A percentile compares a stretch with the other conserved stretches of the same genome.
Evolutionary conservation across 106 monocot species (phyloP).

Genomic region (Phalaenopsis aphrodite): DNA sequence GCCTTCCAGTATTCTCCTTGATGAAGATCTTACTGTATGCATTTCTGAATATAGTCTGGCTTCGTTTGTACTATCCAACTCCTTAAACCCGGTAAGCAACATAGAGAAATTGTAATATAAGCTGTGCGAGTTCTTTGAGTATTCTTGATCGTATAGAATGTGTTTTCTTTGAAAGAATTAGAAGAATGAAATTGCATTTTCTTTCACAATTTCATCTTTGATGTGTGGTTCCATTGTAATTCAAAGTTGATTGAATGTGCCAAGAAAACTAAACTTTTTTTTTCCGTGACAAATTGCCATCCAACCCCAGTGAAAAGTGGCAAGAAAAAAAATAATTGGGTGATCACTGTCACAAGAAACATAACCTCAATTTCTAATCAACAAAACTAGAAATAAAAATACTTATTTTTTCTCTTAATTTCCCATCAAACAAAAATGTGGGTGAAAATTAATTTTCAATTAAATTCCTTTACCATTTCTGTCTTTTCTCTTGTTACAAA

Average conservation of each 20-base stretch:
- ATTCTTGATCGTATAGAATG: not conserved
- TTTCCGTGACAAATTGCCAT: not conserved
- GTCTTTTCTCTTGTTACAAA: not conserved
- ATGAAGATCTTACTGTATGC: constrained; percentile 47
- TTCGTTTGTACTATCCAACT: constrained; percentile 30
- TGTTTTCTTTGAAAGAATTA: not conserved
- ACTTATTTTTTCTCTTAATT: not conserved
- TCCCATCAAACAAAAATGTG: not conserved
- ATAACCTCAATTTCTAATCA: not conserved
- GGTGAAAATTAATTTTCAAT: not conserved
- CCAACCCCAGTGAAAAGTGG: not conserved
- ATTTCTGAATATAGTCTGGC: constrained; percentile 76
- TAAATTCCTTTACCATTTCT: not conserved
- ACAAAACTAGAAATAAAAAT: not conserved
- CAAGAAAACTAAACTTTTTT: not conserved
- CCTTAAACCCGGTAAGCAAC: constrained; percentile 44
- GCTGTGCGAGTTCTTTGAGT: not conserved
- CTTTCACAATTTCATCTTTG: not conserved
- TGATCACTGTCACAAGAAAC: not conserved
- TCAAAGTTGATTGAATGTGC: not conserved
- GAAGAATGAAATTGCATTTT: not conserved
- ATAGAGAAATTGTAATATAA: not conserved
- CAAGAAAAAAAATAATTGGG: not conserved
- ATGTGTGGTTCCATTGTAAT: too few species aligned
- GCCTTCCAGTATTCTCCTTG: constrained; percentile 54